Conservation (phyloP, 2,329 filamentous ascomycete species). For the Blastomyces gilchristii region DNA sequence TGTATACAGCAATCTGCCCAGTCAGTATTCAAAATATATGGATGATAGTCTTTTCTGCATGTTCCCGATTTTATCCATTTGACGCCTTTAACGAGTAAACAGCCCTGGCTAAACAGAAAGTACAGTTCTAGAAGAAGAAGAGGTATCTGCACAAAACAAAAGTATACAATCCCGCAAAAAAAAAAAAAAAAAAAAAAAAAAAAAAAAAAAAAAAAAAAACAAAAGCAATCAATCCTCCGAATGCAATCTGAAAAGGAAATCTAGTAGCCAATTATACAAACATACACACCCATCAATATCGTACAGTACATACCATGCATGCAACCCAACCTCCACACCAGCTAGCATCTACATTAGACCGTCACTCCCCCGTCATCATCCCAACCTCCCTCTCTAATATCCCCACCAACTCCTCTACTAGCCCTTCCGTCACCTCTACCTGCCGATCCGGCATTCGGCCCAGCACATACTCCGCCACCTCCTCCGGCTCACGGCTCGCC, state of each 20-base stretch:
- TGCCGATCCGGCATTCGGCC: conserved; percentile 51
- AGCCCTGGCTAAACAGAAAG: background rate
- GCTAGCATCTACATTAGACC: background rate
- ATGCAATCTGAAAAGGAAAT: background rate
- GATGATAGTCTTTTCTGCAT: background rate
- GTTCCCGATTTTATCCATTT: background rate
- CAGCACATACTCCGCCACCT: conserved; percentile 70
- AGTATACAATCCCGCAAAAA: background rate
- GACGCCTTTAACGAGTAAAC: background rate
- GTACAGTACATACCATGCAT: background rate
- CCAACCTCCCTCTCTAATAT: conserved; percentile 32
- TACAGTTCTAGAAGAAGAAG: background rate
- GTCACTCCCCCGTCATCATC: background rate
- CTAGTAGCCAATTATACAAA: background rate
- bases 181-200: background rate
- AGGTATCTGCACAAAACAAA: background rate
- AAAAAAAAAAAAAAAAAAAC: no score
- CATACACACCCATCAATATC: background rate
- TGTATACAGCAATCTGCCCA: background rate
- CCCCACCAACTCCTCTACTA: conserved; percentile 41
- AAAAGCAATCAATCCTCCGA: background rate
- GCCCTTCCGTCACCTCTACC: conserved; percentile 41
- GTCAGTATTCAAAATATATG: background rate
- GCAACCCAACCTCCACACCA: background rate
- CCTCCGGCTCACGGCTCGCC: conserved; percentile 51